Evolutionary conservation across 371 early-diverging fungal genomes (phyloP), one percentile per base, ranked within the genome.

Genomic region (Dinochytrium kinnereticum): DNA sequence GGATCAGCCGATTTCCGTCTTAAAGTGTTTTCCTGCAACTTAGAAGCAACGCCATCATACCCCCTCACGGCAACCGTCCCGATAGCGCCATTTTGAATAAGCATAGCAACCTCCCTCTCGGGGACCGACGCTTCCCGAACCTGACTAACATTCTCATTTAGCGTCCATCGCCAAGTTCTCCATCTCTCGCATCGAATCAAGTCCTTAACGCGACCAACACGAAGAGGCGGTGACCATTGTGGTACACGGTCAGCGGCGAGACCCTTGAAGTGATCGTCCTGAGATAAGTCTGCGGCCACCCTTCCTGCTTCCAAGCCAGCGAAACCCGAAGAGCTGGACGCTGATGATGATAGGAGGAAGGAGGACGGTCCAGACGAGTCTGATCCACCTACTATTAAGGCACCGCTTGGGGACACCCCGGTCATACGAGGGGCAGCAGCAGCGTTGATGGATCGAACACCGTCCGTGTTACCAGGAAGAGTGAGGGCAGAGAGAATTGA

Each of bases 101-200:
- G 34, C n/a, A 68, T 24, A 1, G 75, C 75, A 3, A 70, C 70
- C 28, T 69, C 59, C 51, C 51, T 55, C 68, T 34, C 80, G 75
- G 49, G 57, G 24, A 36, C 64, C 61, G 49, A 19, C 21, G 70
- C 72, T 59, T 49, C 67, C 67, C 55, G 66, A 17, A 69, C 74
- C 65, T 74, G 78, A 28, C 69, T 74, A 17, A 74, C 73, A 21
- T 71, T 36, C 2, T 30, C 38, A 21, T 33, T 50, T 55, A 67
- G 39, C 15, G 39, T 75, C 73, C 73, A 82, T 33, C 85, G 57
- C 85, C 85, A 85, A 1, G 81, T 75, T 39, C 81, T 68, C 83
- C 84, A 85, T 31, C 85, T 71, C 78, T 85, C 85, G 53, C 79
- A 77, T 10, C 80, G 72, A 1, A 57, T 34, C 13, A 85, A 73